A percentile compares a stretch with the other conserved stretches of the same genome.
These are phyloP conservation scores for Sporobolomyces pararoseus DNA, from an alignment of 768 basidiomycete genomes.

Conservation along the genomic window DNA sequence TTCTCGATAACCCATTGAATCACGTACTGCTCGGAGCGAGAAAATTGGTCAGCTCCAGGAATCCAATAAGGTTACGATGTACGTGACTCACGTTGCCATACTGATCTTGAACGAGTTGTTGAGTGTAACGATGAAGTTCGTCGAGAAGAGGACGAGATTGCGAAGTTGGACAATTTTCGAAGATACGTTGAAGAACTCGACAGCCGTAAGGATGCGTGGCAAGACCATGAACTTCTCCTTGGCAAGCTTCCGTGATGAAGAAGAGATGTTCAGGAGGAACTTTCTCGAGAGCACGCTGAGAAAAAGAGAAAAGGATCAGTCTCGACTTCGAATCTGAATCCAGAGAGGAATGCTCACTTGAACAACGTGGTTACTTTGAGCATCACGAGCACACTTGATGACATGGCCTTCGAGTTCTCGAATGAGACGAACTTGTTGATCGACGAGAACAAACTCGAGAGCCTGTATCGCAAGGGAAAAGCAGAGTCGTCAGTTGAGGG, in stretches of 20 bases:
- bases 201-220: conserved; percentile 89
- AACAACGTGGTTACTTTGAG: conserved; percentile 87
- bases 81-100: conserved; percentile 62
- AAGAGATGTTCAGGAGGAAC: conserved; percentile 70
- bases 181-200: conserved; percentile 85
- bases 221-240: conserved; percentile 71
- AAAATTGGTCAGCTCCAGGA: neutral
- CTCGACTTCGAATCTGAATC: too few relatives aligned
- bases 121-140: conserved; percentile 69
- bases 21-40: conserved; percentile 59
- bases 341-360: conserved; percentile 44
- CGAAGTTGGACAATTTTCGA: conserved; percentile 72
- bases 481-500: neutral
- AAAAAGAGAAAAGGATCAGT: neutral
- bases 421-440: conserved; percentile 72
- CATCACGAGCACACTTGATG: conserved; percentile 78
- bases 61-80: neutral
- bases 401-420: conserved; percentile 74
- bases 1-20: conserved; percentile 87
- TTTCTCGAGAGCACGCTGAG: conserved; percentile 77
- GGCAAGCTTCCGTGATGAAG: conserved; percentile 67
- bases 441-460: conserved; percentile 71
- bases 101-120: conserved; percentile 78
- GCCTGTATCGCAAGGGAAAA: conserved; percentile 60
- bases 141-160: conserved; percentile 70